Evolutionary conservation across 179 eudicot genomes (phyloP).

Genomic region (Vitellaria paradoxa): DNA sequence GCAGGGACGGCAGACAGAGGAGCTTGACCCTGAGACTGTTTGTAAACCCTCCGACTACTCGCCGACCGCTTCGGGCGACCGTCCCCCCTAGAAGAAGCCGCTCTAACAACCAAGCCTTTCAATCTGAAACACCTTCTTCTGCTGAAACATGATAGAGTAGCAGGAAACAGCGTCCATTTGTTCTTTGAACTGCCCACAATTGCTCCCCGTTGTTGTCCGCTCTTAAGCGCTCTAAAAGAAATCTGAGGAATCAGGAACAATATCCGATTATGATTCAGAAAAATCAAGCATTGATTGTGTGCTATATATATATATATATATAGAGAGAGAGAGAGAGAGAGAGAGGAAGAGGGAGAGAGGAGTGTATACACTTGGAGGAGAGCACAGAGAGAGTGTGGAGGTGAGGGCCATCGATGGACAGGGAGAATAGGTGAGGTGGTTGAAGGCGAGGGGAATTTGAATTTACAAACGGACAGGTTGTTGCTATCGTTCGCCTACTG

Average conservation of each 20-base stretch:
- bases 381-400: conserved; percentile 38
- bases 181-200: neutral
- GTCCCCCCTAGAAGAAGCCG: conserved; percentile 28
- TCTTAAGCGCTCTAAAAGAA: neutral
- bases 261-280: neutral
- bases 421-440: neutral
- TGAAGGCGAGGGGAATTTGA: neutral
- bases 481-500: neutral
- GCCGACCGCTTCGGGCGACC: conserved; percentile 28
- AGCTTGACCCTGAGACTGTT: conserved; percentile 49
- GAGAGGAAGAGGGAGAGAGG: neutral
- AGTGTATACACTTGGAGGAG: conserved; percentile 32
- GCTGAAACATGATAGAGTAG: neutral
- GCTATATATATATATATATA: neutral
- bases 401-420: conserved; percentile 32
- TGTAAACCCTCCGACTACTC: conserved; percentile 55
- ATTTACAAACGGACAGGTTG: neutral
- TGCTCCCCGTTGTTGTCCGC: conserved; percentile 12
- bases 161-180: conserved; percentile 17
- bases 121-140: conserved; percentile 23
- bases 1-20: conserved; percentile 30
- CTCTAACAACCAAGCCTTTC: conserved; percentile 33
- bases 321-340: neutral
- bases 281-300: neutral
- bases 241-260: neutral